Evolutionary conservation across 2,329 filamentous ascomycete species (phyloP).

Genomic region (Venturia nashicola): DNA sequence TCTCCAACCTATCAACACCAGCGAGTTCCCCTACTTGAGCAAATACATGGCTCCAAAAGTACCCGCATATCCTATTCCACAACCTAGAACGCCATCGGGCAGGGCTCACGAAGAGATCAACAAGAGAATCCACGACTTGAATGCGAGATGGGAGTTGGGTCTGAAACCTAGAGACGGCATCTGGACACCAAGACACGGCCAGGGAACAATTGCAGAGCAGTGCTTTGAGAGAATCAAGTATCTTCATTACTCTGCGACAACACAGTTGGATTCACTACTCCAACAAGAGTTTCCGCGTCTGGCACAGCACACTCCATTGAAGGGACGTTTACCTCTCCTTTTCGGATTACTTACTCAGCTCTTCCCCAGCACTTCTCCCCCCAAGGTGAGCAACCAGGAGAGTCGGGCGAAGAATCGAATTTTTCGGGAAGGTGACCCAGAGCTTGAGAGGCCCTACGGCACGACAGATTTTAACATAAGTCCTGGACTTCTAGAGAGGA

Average conservation of each 20-base stretch:
- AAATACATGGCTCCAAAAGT: not conserved
- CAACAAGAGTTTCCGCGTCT: not conserved
- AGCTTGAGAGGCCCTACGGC: not conserved
- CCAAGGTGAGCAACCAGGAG: not conserved
- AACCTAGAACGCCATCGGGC: not conserved
- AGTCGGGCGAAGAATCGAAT: not conserved
- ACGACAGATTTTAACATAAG: conserved; percentile 1
- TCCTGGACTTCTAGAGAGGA: not conserved
- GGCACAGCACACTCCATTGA: not conserved
- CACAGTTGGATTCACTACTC: not conserved
- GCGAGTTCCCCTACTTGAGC: not conserved
- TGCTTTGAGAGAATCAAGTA: conserved; percentile 5
- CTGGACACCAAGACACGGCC: not conserved
- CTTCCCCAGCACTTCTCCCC: not conserved
- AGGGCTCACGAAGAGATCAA: conserved; percentile 1
- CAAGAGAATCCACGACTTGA: not conserved
- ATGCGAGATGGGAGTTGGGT: not conserved
- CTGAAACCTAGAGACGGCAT: not conserved
- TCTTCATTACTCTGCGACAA: not conserved
- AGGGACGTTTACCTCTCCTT: not conserved
- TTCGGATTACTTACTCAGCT: not conserved
- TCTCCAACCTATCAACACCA: not conserved
- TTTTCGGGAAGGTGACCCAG: not conserved
- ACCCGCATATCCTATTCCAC: not conserved
- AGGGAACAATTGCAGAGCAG: not conserved